These are phyloP conservation scores for Magnaporthales sp. DNA, from an alignment of 2,329 filamentous ascomycete genomes.

Conservation along the genomic window DNA sequence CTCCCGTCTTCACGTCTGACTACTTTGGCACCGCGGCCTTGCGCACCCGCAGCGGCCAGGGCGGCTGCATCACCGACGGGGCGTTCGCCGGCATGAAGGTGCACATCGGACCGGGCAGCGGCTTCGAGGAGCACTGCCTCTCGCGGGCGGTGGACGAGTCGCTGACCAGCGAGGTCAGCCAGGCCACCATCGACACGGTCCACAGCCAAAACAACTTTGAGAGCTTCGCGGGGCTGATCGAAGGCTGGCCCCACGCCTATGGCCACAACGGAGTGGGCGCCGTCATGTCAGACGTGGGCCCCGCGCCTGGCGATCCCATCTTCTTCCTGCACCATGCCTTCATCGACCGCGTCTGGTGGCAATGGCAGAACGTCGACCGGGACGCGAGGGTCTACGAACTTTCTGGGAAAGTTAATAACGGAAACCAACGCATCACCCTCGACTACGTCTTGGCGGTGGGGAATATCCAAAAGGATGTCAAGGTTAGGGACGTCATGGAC, in stretches of 20 bases:
- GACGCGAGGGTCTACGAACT: constrained; percentile 10
- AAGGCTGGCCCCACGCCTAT: constrained; percentile 26
- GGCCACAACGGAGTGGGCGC: constrained; percentile 26
- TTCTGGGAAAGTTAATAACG: constrained; percentile 1
- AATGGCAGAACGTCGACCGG: constrained; percentile 19
- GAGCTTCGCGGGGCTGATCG: constrained; percentile 22
- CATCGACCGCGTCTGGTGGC: constrained; percentile 23
- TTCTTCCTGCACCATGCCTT: constrained; percentile 26
- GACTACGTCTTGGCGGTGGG: constrained; percentile 10
- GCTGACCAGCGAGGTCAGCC: constrained; percentile 19
- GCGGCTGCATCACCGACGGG: constrained; percentile 23
- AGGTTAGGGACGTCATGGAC: constrained; percentile 11
- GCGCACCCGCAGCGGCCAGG: constrained; percentile 18
- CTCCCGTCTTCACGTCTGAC: constrained; percentile 19
- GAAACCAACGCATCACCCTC: constrained; percentile 6
- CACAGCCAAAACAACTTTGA: constrained; percentile 19
- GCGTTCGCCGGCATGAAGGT: constrained; percentile 18
- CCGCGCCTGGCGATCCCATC: constrained; percentile 23
- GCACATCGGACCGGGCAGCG: constrained; percentile 21
- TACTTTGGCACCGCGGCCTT: constrained; percentile 20
- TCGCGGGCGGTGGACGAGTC: constrained; percentile 23
- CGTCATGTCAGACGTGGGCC: constrained; percentile 24
- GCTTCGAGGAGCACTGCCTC: constrained; percentile 20
- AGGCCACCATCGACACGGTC: constrained; percentile 22
- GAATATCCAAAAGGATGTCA: constrained; percentile 6